Evolutionary conservation across 2,329 filamentous ascomycete species (phyloP), one percentile per base, ranked within the genome.

Genomic region (Alternaria infectoria): DNA sequence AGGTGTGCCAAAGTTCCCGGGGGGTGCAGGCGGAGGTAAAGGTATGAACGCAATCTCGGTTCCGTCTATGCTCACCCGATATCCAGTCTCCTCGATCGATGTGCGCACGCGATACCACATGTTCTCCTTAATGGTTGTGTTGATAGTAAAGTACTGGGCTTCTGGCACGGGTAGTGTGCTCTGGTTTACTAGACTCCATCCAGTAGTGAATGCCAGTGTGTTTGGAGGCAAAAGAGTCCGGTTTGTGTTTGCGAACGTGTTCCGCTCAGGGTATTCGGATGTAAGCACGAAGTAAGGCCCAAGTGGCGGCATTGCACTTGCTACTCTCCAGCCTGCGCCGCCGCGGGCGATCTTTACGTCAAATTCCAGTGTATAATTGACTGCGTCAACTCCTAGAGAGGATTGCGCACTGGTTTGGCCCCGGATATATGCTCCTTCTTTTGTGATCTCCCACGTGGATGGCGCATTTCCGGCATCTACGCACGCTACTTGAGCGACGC

Each of bases 391-490:
- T 4, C 52, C 58, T 19, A 8, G 19, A 17, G 58, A 56, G 3
- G 58, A 57, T 11, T 61, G 58, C 12, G 58, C 58, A 9, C 77
- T 77, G 11, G 75, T 62, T 50, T 79, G 75, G 12, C 77, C 80
- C 3, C 77, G 71, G 5, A 82, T 69, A 3, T 79, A 65, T 3
- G 77, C 78, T 3, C 81, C 81, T 15, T 81, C 68, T 3, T 68
- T 51, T 1, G 67, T 80, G 78, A 15, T 70, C 75, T n/a, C 62
- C 69, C 68, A 70, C 3, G 64, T 70, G 2, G 80, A 73, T 5
- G 71, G 72, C 6, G 80, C 79, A 2, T 79, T 78, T 0, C 77
- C 77, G 13, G 74, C 73, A 44, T 81, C 78, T 15, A 83, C 63
- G 44, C 81, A 83, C 2, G 80, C 74, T 8, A 71, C 71, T 15